These are phyloP conservation scores for Phytophthora cajani DNA, from an alignment of 352 stramenopile genomes.

Conservation along the genomic window DNA sequence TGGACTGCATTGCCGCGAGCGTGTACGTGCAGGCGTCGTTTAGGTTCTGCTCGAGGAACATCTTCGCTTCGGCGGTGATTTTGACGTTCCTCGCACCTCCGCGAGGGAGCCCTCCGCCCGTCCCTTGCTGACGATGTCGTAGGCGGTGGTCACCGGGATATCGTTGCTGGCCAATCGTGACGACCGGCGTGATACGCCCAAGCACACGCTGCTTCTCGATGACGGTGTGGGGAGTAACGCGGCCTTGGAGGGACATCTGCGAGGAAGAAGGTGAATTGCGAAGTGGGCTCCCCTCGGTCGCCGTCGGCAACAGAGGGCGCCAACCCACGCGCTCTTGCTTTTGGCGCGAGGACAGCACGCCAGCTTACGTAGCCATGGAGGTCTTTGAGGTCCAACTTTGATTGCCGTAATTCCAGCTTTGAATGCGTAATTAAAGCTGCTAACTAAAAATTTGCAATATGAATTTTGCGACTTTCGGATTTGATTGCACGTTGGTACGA, in stretches of 20 bases:
- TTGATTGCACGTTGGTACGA: too few species aligned
- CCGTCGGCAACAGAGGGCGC: neutral
- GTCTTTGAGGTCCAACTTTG: too few species aligned
- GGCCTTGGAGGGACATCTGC: neutral
- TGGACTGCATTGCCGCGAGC: neutral
- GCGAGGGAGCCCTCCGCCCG: neutral
- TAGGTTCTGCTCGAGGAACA: neutral
- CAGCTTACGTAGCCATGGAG: neutral
- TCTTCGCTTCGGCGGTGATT: neutral
- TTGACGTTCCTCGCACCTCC: neutral
- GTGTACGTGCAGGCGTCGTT: conserved; percentile 11
- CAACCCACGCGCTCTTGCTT: neutral
- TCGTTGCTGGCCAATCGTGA: too few species aligned
- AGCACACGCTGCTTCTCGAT: neutral
- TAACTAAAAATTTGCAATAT: too few species aligned
- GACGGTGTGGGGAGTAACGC: neutral
- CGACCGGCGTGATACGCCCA: neutral
- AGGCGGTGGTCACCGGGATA: too few species aligned
- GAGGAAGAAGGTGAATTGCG: neutral
- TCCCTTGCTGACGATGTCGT: too few species aligned
- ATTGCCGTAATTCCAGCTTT: too few species aligned
- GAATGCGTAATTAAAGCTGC: too few species aligned
- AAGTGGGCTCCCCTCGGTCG: neutral
- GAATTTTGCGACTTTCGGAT: too few species aligned
- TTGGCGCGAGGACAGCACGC: neutral